Evolutionary conservation across 768 basidiomycete genomes (phyloP).

Genomic region (Suillus brevipes): DNA sequence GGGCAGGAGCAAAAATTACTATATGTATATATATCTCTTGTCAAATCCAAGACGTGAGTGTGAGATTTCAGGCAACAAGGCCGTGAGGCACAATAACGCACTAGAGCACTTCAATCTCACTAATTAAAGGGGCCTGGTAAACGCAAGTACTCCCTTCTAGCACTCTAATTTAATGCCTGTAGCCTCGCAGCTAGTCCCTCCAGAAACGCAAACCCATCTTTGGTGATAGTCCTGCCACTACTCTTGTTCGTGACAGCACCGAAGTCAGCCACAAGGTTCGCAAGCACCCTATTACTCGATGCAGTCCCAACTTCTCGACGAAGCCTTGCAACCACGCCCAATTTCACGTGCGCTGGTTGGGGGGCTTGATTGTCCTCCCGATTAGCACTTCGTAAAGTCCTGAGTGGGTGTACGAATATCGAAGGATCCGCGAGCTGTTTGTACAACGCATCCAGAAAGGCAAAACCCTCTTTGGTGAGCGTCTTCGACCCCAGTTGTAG

Average conservation of each 20-base stretch:
- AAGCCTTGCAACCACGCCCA: conserved; percentile 59
- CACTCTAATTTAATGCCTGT: conserved; percentile 25
- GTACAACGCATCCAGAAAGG: conserved; percentile 66
- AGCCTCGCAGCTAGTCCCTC: conserved; percentile 60
- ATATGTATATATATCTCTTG: not conserved
- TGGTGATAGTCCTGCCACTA: conserved; percentile 70
- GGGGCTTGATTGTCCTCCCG: conserved; percentile 39
- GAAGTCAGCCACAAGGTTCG: conserved; percentile 68
- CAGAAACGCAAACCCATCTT: conserved; percentile 73
- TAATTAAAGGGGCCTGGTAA: not conserved
- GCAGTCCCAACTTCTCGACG: conserved; percentile 54
- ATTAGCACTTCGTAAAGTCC: conserved; percentile 43
- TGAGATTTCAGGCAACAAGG: not conserved
- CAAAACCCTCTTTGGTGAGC: conserved; percentile 69
- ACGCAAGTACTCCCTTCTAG: not conserved
- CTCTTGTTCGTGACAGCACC: conserved; percentile 67
- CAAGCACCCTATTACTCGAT: conserved; percentile 55
- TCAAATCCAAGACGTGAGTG: not conserved
- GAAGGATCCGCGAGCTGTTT: conserved; percentile 73
- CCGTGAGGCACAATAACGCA: not conserved
- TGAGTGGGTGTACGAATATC: conserved; percentile 53
- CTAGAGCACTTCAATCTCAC: not conserved
- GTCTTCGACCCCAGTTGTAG: conserved; percentile 61
- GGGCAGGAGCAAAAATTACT: not conserved
- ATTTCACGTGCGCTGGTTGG: conserved; percentile 54